These are phyloP conservation scores for Microdochium nivale DNA, from an alignment of 2,329 filamentous ascomycete species.

Conservation along the genomic window DNA sequence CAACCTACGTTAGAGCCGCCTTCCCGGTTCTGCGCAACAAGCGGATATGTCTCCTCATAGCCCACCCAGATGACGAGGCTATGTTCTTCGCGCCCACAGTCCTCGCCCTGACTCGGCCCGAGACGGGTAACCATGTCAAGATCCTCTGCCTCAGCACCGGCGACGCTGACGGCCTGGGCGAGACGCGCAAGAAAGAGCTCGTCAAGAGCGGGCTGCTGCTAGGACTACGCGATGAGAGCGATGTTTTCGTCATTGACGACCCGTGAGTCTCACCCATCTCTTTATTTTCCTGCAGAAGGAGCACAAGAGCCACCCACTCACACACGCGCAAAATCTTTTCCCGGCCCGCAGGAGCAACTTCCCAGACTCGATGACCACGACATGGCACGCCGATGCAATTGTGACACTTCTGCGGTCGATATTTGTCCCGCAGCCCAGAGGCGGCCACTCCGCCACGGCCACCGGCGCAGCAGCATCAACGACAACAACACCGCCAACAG, in stretches of 20 bases:
- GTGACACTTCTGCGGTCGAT: conserved; percentile 60
- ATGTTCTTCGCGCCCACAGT: conserved; percentile 98
- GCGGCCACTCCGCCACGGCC: too few relatives aligned
- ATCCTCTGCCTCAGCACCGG: conserved; percentile 89
- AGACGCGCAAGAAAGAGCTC: conserved; percentile 75
- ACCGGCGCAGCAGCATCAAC: too few relatives aligned
- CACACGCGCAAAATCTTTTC: background rate
- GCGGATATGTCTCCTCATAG: conserved; percentile 85
- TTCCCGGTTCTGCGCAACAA: conserved; percentile 69
- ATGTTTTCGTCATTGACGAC: conserved; percentile 80
- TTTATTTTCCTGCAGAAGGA: background rate
- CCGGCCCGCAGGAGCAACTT: conserved; percentile 46
- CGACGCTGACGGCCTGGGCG: conserved; percentile 79
- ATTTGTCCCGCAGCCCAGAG: conserved; percentile 59
- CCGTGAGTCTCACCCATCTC: conserved; percentile 38
- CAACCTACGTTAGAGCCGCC: conserved; percentile 33
- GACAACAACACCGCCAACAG: conserved; percentile 15
- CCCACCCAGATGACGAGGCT: conserved; percentile 96
- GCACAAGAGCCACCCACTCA: background rate
- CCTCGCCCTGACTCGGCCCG: conserved; percentile 71
- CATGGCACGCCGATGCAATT: conserved; percentile 67
- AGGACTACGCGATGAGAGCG: conserved; percentile 64
- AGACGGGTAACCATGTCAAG: conserved; percentile 81
- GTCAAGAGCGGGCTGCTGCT: conserved; percentile 69
- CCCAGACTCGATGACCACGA: conserved; percentile 77